Conservation (phyloP, 805 yeast species). For the Teunomyces stri region DNA sequence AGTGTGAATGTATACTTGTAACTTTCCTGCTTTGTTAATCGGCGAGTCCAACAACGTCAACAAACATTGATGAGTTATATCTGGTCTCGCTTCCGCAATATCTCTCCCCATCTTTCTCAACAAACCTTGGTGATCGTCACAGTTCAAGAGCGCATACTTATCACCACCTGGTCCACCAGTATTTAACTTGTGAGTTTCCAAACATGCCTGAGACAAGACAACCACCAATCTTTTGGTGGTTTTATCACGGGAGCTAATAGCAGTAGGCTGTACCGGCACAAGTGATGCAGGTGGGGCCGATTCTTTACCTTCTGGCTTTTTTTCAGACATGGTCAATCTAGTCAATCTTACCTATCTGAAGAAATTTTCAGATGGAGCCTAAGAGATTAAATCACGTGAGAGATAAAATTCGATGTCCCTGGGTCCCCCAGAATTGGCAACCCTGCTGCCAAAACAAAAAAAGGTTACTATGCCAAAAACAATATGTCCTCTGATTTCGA, state of each 20-base stretch:
- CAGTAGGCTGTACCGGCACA: conserved; percentile 84
- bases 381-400: conserved; percentile 3
- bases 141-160: conserved; percentile 87
- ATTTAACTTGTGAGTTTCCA: conserved; percentile 90
- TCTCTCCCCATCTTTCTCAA: conserved; percentile 95
- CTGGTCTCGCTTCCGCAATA: conserved; percentile 98
- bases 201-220: conserved; percentile 92
- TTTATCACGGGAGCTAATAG: conserved; percentile 81
- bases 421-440: not conserved
- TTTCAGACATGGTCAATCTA: not conserved
- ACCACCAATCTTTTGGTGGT: conserved; percentile 84
- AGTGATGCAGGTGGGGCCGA: conserved; percentile 56
- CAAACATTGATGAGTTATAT: conserved; percentile 96
- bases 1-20: conserved; percentile 95
- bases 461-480: not conserved
- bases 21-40: conserved; percentile 92
- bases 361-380: conserved; percentile 6
- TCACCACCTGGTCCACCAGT: conserved; percentile 75
- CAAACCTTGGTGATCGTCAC: conserved; percentile 97
- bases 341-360: not conserved
- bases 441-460: not conserved
- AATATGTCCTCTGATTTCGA: conserved; percentile 27
- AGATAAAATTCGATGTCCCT: not conserved
- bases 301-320: conserved; percentile 13
- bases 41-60: conserved; percentile 95